phyloP scores from a whole-genome alignment of 2,329 filamentous ascomycete genomes.

The Ophiostoma piceae region DNA sequence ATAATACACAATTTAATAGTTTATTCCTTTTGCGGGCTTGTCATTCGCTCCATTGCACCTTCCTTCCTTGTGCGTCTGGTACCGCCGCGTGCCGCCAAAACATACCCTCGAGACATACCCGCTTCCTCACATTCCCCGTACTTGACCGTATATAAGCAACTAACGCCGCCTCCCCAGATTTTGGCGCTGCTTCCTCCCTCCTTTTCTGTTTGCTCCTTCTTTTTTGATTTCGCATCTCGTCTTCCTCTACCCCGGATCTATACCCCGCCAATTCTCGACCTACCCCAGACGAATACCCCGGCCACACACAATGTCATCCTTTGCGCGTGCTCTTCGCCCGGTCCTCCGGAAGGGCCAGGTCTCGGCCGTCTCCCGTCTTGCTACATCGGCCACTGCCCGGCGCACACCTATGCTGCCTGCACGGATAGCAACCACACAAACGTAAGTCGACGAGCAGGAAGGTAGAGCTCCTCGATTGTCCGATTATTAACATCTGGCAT shows the following conservation, averaged over 20 bases:
- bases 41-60: neutral
- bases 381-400: conserved; percentile 18
- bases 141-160: conserved; percentile 5
- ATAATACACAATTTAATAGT: neutral
- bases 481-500: neutral
- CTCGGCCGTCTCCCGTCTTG: conserved; percentile 19
- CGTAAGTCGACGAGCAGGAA: conserved; percentile 15
- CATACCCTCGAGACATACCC: conserved; percentile 1
- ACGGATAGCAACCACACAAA: conserved; percentile 17
- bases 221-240: neutral
- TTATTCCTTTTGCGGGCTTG: neutral
- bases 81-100: conserved; percentile 4
- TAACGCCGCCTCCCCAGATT: neutral
- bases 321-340: conserved; percentile 49
- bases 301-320: conserved; percentile 40
- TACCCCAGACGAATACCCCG: conserved; percentile 14
- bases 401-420: conserved; percentile 15
- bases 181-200: neutral
- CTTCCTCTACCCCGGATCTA: neutral
- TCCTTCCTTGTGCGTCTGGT: neutral
- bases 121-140: neutral
- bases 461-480: neutral
- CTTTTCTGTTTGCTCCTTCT: neutral
- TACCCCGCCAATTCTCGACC: neutral
- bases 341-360: conserved; percentile 44